Base-by-base conservation (phyloP, 2,329 filamentous ascomycete species). In the Fusarium neocosmosporiellum region DNA sequence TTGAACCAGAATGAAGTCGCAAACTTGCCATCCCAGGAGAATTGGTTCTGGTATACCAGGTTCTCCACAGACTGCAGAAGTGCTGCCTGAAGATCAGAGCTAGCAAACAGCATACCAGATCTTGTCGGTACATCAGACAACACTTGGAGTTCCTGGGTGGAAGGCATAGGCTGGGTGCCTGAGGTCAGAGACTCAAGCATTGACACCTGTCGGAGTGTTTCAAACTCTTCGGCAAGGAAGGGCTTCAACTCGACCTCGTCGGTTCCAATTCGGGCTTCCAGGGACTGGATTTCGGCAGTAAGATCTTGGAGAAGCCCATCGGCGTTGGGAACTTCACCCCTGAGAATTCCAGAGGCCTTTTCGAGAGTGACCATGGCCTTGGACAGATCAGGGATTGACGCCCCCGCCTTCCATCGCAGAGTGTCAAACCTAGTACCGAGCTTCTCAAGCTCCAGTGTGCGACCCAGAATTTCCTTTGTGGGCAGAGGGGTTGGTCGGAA, bases 401-500 rank as follows among this genome's bases (percentile, higher is more conserved):
- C 86, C 24, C 85, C 83, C 2, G 86, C 85, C 75, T 86, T 89
- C 90, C 89, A 91, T 72, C 88, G 86, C 31, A 92, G 79, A 34
- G 82, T 79, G 78, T 93, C 91, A 65, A 93, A 92, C 58, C 89
- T 85, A 2, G 80, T 79, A 2, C 89, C 90, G 6, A 93, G 83
- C 13, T 82, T 82, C 71, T 91, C 87, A 75, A 93, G 83, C 39
- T 87, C 83, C 14, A 84, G 69, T 8, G 88, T 82, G 37, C 84
- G 85, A 31, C 84, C 80, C 46, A 91, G 81, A 0, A 85, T 82
- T 5, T 78, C 75, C 27, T 83, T 79, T 20, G 86, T 85, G 2
- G 85, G 81, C 24, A 91, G 84, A 6, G 90, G 86, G 13, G 84
- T 80, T 1, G 95, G 94, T 61, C 93, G 89, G 77, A 97, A 89